Conservation (phyloP, 257 asterid genomes). For the Solanum infundibuliforme region DNA sequence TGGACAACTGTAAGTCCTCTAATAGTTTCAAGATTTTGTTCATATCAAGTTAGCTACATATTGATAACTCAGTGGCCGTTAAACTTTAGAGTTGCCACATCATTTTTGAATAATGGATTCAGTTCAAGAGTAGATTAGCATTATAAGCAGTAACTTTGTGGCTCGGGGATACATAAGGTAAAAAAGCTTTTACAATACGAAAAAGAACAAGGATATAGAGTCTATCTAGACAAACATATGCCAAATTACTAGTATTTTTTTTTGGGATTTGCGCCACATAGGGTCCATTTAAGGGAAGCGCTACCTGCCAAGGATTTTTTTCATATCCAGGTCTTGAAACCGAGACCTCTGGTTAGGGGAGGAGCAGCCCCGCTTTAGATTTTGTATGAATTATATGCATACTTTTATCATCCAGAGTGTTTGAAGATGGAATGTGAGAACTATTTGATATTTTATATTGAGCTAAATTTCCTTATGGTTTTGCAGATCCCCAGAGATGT, state of each 20-base stretch:
- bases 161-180: background rate
- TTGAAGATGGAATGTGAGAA: background rate
- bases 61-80: background rate
- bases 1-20: constrained; percentile 67
- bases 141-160: background rate
- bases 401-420: background rate
- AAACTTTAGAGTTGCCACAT: background rate
- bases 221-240: background rate
- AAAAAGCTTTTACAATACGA: background rate
- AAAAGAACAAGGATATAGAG: background rate
- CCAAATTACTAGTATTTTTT: background rate
- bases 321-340: background rate
- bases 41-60: background rate
- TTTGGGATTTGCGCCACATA: too few relatives aligned
- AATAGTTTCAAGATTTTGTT: background rate
- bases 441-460: background rate
- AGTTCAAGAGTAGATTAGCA: background rate
- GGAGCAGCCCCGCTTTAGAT: background rate
- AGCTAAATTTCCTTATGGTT: background rate
- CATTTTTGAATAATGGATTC: background rate
- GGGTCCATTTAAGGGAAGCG: background rate
- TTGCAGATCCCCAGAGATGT: constrained; percentile 81
- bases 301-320: too few relatives aligned
- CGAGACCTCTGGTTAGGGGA: background rate
- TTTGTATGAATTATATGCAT: background rate